Evolutionary conservation across 352 stramenopile genomes (phyloP).

Genomic region (Phytophthora cactorum): DNA sequence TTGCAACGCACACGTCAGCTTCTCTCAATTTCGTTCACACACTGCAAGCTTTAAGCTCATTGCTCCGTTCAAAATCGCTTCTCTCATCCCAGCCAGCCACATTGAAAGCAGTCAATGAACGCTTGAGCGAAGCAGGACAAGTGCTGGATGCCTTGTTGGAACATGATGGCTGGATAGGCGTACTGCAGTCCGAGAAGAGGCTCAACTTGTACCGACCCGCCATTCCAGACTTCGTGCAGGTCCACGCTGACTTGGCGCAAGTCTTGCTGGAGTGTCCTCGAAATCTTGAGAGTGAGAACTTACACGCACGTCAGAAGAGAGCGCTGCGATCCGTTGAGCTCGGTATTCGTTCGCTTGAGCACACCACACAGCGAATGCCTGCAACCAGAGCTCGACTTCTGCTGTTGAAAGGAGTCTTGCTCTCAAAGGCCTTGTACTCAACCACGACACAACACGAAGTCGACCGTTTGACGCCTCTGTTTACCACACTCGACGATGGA

Average conservation of each 20-base stretch:
- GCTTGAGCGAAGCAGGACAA: slow-evolving; percentile 47
- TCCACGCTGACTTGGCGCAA: slow-evolving; percentile 60
- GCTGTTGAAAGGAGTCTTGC: slow-evolving; percentile 53
- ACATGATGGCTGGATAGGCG: slow-evolving; percentile 68
- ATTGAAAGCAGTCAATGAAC: slow-evolving; percentile 24
- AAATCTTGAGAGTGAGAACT: slow-evolving; percentile 25
- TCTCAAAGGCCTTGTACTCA: slow-evolving; percentile 48
- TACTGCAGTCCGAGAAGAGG: slow-evolving; percentile 38
- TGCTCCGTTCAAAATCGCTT: slow-evolving; percentile 45
- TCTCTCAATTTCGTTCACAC: slow-evolving; percentile 46
- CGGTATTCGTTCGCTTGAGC: slow-evolving; percentile 46
- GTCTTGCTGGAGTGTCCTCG: slow-evolving; percentile 51
- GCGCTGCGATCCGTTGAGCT: slow-evolving; percentile 42
- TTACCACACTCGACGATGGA: slow-evolving; percentile 3
- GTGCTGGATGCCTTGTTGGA: slow-evolving; percentile 53
- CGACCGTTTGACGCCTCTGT: neutral
- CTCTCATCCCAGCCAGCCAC: slow-evolving; percentile 12
- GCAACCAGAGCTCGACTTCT: slow-evolving; percentile 54
- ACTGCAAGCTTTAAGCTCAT: slow-evolving; percentile 44
- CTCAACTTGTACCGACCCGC: slow-evolving; percentile 63
- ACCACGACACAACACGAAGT: neutral
- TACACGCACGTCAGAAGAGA: slow-evolving; percentile 17
- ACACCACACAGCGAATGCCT: slow-evolving; percentile 51
- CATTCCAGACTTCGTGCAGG: slow-evolving; percentile 54
- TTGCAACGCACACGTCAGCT: slow-evolving; percentile 27